Evolutionary conservation across 208 protist species (phyloP), one percentile per base, ranked within the genome.

Genomic region (Crithidia acanthocephali): DNA sequence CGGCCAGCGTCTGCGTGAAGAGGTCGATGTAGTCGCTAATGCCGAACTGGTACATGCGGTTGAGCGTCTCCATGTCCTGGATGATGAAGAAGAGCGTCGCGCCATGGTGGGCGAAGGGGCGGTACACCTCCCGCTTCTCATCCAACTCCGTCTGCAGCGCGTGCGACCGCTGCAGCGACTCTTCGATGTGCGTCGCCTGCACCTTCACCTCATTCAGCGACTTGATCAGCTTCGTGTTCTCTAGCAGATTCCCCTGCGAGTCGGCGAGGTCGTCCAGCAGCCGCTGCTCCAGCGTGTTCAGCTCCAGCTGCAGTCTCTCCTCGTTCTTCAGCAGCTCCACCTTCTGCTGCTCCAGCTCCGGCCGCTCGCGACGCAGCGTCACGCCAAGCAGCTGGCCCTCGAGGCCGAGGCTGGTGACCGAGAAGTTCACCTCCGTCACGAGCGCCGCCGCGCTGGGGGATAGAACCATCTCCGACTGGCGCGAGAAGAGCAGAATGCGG

Each of bases 31-130:
- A 99, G 47, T 92, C 85, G 35, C 76, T 74, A 25, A 99, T 87
- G 32, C 92, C 92, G 84, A 98, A 99, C 62, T 97, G 91, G 79
- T 99, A 99, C 97, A 99, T 99, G 64, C 87, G 84, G 80, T 98
- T 99, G 28, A 99, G 69, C 28, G 76, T 73, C 56, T 90, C 76
- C 76, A 99, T 77, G 55, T 95, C 92, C 45, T 86, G 76, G 3
- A 99, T 86, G 27, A 98, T 66, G 72, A 99, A 99, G 78, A 90
- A 99, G n/a, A 99, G 76, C 13, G 58, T 73, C 13, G 91, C 73
- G 22, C 93, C 97, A 32, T 88, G 83, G 35, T 84, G 72, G 10
- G 98, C 96, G 32, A 99, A 95, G 2, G 86, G 89, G 32, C 88
- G 84, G 79, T 98, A 99, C 48, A 96, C 95, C 52, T 98, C 76